Conservation (phyloP, 805 yeast species). For the Yarrowia keelungensis region DNA sequence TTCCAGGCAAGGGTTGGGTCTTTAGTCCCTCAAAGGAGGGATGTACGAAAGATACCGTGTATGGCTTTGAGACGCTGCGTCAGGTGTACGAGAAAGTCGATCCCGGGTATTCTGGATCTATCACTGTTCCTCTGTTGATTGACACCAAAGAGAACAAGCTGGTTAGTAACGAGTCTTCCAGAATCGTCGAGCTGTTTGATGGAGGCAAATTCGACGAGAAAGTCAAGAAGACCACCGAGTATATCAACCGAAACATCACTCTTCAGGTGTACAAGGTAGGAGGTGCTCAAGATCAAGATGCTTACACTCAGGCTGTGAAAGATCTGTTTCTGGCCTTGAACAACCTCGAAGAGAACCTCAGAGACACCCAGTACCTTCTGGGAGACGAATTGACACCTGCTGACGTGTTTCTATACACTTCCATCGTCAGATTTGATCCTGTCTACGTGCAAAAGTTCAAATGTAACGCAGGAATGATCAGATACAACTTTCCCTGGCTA, state of each 20-base stretch:
- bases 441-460: constrained; percentile 96
- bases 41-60: constrained; percentile 63
- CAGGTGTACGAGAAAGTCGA: constrained; percentile 78
- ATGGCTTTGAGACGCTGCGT: constrained; percentile 65
- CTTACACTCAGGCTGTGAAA: constrained; percentile 71
- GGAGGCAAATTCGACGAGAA: constrained; percentile 66
- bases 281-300: constrained; percentile 82
- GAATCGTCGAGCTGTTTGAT: constrained; percentile 62
- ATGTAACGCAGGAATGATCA: constrained; percentile 82
- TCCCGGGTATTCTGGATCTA: constrained; percentile 78
- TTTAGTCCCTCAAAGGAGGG: constrained; percentile 62
- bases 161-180: constrained; percentile 90
- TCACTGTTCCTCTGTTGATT: constrained; percentile 94
- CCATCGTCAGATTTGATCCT: constrained; percentile 89
- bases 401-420: constrained; percentile 84
- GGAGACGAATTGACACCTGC: constrained; percentile 84
- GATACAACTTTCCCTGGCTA: constrained; percentile 76
- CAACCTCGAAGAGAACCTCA: constrained; percentile 67
- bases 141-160: constrained; percentile 81
- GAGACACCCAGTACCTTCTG: constrained; percentile 56
- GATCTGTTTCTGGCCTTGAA: constrained; percentile 72
- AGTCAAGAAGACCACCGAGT: constrained; percentile 58
- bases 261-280: constrained; percentile 94
- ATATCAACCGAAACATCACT: constrained; percentile 85
- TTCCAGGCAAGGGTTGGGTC: constrained; percentile 85